phyloP scores from a whole-genome alignment of 108 stramenopile species.

The Cyclostephanos invisitatus region DNA sequence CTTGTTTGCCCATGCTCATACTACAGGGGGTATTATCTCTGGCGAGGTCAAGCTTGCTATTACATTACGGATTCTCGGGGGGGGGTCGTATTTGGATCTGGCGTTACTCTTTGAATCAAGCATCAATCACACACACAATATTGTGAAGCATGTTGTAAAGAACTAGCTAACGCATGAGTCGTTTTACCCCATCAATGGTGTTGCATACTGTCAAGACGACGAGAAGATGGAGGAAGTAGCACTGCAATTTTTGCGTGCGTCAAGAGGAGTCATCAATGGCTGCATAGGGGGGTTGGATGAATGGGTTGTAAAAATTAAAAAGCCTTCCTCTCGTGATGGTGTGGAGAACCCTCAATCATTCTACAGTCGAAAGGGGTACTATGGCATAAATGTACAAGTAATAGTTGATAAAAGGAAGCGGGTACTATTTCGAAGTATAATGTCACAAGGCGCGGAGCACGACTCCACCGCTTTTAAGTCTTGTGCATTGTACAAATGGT shows the following conservation, averaged over 20 bases:
- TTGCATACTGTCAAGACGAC: slow-evolving; percentile 22
- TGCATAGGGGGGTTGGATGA: slow-evolving; percentile 23
- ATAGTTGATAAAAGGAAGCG: not conserved
- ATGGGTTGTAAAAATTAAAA: slow-evolving; percentile 26
- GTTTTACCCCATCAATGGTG: not conserved
- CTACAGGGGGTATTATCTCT: slow-evolving; percentile 1
- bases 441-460: slow-evolving; percentile 5
- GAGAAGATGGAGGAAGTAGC: slow-evolving; percentile 3
- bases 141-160: not conserved
- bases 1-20: not conserved
- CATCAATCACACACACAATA: not conserved
- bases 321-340: not conserved
- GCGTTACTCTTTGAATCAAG: not conserved
- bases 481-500: not conserved
- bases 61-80: slow-evolving; percentile 6
- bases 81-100: slow-evolving; percentile 12
- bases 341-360: not conserved
- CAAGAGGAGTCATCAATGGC: slow-evolving; percentile 15
- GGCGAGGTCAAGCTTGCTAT: slow-evolving; percentile 3
- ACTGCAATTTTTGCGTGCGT: slow-evolving; percentile 15
- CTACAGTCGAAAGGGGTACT: slow-evolving; percentile 3
- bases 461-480: slow-evolving; percentile 16
- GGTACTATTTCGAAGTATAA: not conserved
- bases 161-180: not conserved
- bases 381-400: slow-evolving; percentile 1